A percentile compares a stretch with the other conserved stretches of the same genome.
phyloP scores from a whole-genome alignment of 169 alveolate genomes.

The Eimeria maxima region DNA sequence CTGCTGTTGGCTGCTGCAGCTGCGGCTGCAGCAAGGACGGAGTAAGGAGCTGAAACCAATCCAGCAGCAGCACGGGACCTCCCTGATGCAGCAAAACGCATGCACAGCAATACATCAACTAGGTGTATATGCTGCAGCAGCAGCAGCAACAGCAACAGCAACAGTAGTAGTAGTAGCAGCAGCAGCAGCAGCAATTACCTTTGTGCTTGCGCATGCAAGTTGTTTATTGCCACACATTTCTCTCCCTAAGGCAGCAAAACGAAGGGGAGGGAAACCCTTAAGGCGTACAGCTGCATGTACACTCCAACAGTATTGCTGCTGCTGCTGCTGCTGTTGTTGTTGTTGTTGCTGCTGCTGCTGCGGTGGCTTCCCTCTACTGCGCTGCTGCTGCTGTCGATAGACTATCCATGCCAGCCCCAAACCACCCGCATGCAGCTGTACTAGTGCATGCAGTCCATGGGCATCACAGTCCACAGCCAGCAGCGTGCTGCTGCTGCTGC shows the following conservation, averaged over 20 bases:
- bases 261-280: not conserved
- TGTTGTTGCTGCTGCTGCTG: no score
- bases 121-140: slow-evolving; percentile 19
- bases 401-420: slow-evolving; percentile 28
- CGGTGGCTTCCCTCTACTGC: not conserved
- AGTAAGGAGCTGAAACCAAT: not conserved
- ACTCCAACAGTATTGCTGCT: slow-evolving; percentile 19
- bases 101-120: not conserved
- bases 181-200: not conserved
- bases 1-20: not conserved
- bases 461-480: slow-evolving; percentile 2
- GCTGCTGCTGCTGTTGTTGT: slow-evolving; percentile 29
- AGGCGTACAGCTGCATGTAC: slow-evolving; percentile 32
- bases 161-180: slow-evolving; percentile 25
- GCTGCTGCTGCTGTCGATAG: slow-evolving; percentile 33
- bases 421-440: slow-evolving; percentile 32
- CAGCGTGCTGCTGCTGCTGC: slow-evolving; percentile 1
- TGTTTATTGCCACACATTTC: slow-evolving; percentile 21
- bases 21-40: not conserved
- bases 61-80: slow-evolving; percentile 41
- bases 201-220: not conserved
- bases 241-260: not conserved
- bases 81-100: slow-evolving; percentile 30
- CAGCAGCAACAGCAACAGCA: slow-evolving; percentile 25
- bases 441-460: slow-evolving; percentile 31